A percentile compares a stretch with the other conserved stretches of the same genome.
Conservation (phyloP, 352 stramenopile genomes). For the Phytopythium boreale region DNA sequence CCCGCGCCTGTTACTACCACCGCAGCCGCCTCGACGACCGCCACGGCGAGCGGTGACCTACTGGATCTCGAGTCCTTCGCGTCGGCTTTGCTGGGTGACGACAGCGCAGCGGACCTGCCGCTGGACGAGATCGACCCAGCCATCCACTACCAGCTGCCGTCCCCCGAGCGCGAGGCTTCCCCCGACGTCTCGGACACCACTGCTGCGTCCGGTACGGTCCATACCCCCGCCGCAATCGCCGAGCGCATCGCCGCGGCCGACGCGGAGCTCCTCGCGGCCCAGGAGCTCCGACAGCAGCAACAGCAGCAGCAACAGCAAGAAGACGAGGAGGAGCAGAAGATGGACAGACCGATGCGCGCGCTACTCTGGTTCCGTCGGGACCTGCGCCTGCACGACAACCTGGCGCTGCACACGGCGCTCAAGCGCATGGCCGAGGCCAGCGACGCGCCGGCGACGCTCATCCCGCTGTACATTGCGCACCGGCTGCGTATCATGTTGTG, state of each 20-base stretch:
- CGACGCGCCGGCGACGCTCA: slow-evolving; percentile 39
- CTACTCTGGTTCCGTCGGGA: slow-evolving; percentile 95
- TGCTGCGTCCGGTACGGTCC: background rate
- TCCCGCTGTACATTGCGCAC: slow-evolving; percentile 90
- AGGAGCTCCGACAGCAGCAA: slow-evolving; percentile 3
- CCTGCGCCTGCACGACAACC: slow-evolving; percentile 96
- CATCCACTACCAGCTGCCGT: slow-evolving; percentile 19
- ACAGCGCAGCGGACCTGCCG: slow-evolving; percentile 8
- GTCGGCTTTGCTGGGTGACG: slow-evolving; percentile 34
- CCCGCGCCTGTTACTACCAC: background rate
- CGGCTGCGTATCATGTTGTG: slow-evolving; percentile 84
- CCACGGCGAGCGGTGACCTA: slow-evolving; percentile 27
- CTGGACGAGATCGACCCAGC: slow-evolving; percentile 38
- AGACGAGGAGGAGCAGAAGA: background rate
- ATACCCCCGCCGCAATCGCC: slow-evolving; percentile 1
- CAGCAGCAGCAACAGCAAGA: slow-evolving; percentile 4
- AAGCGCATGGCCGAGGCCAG: slow-evolving; percentile 5
- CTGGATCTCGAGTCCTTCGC: slow-evolving; percentile 38
- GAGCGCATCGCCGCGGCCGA: slow-evolving; percentile 3
- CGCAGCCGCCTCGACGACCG: slow-evolving; percentile 1
- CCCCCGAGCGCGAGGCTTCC: background rate
- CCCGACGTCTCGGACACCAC: background rate
- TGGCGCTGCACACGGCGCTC: slow-evolving; percentile 81
- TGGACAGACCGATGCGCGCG: slow-evolving; percentile 31
- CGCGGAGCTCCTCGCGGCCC: slow-evolving; percentile 5